Percentiles rank a stretch among this genome's conserved stretches.
These are phyloP conservation scores for Candida sanyiensis DNA, from an alignment of 805 yeast species.

Conservation along the genomic window DNA sequence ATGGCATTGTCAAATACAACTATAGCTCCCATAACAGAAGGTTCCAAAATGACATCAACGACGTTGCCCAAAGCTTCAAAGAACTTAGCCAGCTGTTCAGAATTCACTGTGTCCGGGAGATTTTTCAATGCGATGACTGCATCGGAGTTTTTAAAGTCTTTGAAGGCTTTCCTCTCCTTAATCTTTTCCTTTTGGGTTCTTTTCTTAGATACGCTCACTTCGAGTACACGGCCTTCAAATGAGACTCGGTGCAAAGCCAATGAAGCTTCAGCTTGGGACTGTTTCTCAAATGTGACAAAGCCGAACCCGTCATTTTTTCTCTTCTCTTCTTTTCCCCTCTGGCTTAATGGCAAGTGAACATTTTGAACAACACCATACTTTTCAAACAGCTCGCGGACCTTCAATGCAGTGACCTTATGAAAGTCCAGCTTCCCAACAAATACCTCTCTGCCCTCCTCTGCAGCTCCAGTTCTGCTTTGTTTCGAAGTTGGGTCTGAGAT, in stretches of 20 bases:
- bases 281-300: conserved; percentile 45
- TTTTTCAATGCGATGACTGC: conserved; percentile 23
- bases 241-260: conserved; percentile 35
- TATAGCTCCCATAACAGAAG: conserved; percentile 43
- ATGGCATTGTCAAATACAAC: conserved; percentile 38
- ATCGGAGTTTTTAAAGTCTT: conserved; percentile 19
- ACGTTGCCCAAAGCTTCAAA: conserved; percentile 35
- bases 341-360: conserved; percentile 42
- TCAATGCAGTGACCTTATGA: conserved; percentile 32
- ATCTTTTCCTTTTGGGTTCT: conserved; percentile 31
- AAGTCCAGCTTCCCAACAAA: conserved; percentile 50
- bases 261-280: conserved; percentile 43
- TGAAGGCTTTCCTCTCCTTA: conserved; percentile 22
- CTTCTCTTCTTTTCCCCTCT: conserved; percentile 18
- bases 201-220: conserved; percentile 43
- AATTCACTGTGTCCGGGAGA: conserved; percentile 34
- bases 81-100: conserved; percentile 29
- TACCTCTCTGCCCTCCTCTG: conserved; percentile 52
- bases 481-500: conserved; percentile 53
- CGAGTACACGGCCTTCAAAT: conserved; percentile 42
- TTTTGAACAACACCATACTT: conserved; percentile 49
- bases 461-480: conserved; percentile 37
- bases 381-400: conserved; percentile 37
- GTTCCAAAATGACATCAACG: conserved; percentile 37
- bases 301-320: conserved; percentile 57